Evolutionary conservation across 2,329 filamentous ascomycete genomes (phyloP).

Genomic region (Nannizziopsis arthrosporioides): DNA sequence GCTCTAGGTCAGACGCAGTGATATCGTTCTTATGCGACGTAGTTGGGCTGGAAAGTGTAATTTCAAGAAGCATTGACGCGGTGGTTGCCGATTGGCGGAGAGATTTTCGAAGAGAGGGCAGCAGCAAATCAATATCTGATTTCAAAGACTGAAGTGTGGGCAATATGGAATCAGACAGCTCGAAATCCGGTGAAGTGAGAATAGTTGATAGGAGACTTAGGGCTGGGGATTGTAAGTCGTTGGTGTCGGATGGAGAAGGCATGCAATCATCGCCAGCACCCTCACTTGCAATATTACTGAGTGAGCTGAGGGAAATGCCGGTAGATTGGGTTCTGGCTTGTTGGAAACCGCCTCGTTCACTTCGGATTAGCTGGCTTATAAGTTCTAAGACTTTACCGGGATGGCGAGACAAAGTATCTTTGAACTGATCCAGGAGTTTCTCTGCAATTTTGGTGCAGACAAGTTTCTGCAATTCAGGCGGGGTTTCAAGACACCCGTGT

Average conservation of each 20-base stretch:
- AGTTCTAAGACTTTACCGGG: slow-evolving; percentile 32
- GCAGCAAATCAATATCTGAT: slow-evolving; percentile 26
- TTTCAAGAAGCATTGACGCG: slow-evolving; percentile 33
- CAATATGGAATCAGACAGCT: slow-evolving; percentile 22
- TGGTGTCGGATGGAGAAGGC: slow-evolving; percentile 19
- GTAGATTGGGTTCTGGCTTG: background rate
- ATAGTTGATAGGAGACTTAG: slow-evolving; percentile 36
- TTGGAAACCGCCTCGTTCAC: slow-evolving; percentile 19
- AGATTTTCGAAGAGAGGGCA: slow-evolving; percentile 23
- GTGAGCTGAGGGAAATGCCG: slow-evolving; percentile 21
- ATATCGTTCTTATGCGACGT: slow-evolving; percentile 18
- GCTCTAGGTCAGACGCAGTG: slow-evolving; percentile 29
- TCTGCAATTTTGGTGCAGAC: slow-evolving; percentile 33
- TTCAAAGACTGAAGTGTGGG: slow-evolving; percentile 26
- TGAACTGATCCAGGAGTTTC: slow-evolving; percentile 32
- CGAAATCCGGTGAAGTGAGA: slow-evolving; percentile 32
- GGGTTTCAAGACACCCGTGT: slow-evolving; percentile 18
- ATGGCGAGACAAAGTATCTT: slow-evolving; percentile 31
- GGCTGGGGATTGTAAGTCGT: slow-evolving; percentile 30
- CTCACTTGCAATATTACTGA: slow-evolving; percentile 26
- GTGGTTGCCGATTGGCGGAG: slow-evolving; percentile 31
- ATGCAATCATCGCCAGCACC: slow-evolving; percentile 11
- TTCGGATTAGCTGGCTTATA: slow-evolving; percentile 32
- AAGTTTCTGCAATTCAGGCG: slow-evolving; percentile 26
- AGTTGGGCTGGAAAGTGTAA: slow-evolving; percentile 24